These are phyloP conservation scores for Amphicarpaea edgeworthii DNA, from an alignment of 306 rosid species.

Conservation along the genomic window DNA sequence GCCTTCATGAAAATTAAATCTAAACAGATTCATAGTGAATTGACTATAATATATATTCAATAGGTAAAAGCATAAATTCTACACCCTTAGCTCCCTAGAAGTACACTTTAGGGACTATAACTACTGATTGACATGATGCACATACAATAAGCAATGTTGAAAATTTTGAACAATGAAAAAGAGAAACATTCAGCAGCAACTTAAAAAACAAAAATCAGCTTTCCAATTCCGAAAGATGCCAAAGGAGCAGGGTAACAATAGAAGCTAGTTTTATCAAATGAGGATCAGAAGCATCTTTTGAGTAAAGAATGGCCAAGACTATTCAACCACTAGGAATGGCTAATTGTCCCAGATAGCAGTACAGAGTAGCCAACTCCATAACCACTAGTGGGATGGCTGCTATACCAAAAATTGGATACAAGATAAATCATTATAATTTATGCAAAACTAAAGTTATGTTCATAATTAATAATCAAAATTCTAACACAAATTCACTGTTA, in stretches of 20 bases:
- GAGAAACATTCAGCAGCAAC: neutral
- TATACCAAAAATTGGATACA: too few species aligned
- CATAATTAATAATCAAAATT: too few species aligned
- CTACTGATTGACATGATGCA: neutral
- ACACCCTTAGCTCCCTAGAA: neutral
- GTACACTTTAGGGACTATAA: neutral
- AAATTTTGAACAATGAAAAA: neutral
- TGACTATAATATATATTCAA: conserved; percentile 6
- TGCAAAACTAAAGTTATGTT: too few species aligned
- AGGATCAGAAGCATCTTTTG: neutral
- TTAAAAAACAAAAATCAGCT: neutral
- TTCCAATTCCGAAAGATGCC: neutral
- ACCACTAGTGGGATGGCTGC: too few species aligned
- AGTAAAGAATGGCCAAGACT: neutral
- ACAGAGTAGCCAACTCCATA: neutral
- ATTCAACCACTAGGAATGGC: neutral
- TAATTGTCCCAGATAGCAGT: neutral
- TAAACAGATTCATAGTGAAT: neutral
- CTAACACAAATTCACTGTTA: too few species aligned
- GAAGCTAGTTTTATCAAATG: neutral
- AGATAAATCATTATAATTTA: too few species aligned
- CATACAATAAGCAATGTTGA: neutral
- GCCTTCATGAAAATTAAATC: conserved; percentile 19
- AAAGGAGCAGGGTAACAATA: neutral
- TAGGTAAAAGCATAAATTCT: conserved; percentile 12